These are phyloP conservation scores for Boletus reticuloceps DNA, from an alignment of 768 basidiomycete species.

Conservation along the genomic window DNA sequence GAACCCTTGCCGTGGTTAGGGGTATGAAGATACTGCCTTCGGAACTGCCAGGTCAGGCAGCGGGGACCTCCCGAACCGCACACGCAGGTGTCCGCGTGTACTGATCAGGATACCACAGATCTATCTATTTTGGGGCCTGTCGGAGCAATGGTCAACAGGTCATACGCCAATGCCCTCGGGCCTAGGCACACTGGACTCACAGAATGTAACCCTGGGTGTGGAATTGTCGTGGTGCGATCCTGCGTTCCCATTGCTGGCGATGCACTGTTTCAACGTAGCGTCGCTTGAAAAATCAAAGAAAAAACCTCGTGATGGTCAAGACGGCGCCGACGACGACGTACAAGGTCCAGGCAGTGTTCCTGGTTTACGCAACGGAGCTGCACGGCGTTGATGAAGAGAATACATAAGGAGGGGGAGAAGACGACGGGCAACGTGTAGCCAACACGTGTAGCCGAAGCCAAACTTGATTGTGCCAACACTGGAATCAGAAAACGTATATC, in stretches of 20 bases:
- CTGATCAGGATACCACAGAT: conserved; percentile 12
- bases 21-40: conserved; percentile 3
- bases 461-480: conserved; percentile 23
- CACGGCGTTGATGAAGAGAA: conserved; percentile 11
- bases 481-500: conserved; percentile 33
- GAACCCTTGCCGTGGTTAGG: conserved; percentile 11
- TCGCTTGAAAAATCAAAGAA: conserved; percentile 6
- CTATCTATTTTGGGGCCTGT: background rate
- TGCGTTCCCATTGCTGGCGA: background rate
- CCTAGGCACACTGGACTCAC: conserved; percentile 15
- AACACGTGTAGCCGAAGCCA: conserved; percentile 35
- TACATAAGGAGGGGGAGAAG: conserved; percentile 20
- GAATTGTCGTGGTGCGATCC: background rate
- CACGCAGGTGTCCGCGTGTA: conserved; percentile 23
- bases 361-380: conserved; percentile 29
- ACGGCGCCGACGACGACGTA: background rate
- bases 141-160: conserved; percentile 2
- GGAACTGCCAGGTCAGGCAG: conserved; percentile 5
- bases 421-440: conserved; percentile 28
- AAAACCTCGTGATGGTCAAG: conserved; percentile 5
- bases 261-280: background rate
- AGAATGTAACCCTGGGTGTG: background rate
- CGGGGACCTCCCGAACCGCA: background rate
- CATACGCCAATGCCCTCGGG: conserved; percentile 14
- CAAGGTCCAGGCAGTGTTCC: conserved; percentile 7